These are phyloP conservation scores for Verticillium klebahnii DNA, from an alignment of 2,329 filamentous ascomycete genomes.

Conservation along the genomic window DNA sequence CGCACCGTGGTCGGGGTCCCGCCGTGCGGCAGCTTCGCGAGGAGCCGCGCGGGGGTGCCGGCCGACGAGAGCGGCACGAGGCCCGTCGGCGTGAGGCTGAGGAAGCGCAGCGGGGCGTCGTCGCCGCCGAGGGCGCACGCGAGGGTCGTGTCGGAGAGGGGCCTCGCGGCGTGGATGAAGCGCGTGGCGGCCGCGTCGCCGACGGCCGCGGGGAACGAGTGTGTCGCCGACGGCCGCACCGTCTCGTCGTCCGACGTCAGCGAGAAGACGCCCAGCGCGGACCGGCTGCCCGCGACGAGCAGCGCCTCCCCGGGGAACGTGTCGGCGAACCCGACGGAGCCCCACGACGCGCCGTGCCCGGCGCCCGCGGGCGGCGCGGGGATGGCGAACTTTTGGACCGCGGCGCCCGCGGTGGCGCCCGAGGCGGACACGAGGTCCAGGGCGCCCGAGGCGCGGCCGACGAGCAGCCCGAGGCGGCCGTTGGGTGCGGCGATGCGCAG, in stretches of 20 bases:
- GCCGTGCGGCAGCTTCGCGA: constrained; percentile 19
- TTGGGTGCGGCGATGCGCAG: constrained; percentile 36
- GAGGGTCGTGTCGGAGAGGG: constrained; percentile 38
- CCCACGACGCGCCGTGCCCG: constrained; percentile 21
- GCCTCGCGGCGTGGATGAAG: constrained; percentile 33
- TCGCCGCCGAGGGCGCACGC: constrained; percentile 39
- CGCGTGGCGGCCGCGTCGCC: constrained; percentile 8
- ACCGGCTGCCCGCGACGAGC: constrained; percentile 11
- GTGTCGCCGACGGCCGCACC: constrained; percentile 3
- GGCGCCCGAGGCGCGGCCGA: constrained; percentile 46
- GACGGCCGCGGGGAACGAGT: background rate
- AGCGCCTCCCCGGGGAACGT: constrained; percentile 6
- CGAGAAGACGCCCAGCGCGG: constrained; percentile 12
- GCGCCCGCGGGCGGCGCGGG: constrained; percentile 21
- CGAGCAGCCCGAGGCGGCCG: constrained; percentile 29
- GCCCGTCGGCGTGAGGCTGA: constrained; percentile 41
- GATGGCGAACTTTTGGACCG: constrained; percentile 16
- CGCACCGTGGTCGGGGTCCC: constrained; percentile 31
- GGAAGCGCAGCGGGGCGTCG: constrained; percentile 37
- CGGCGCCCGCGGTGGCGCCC: constrained; percentile 22
- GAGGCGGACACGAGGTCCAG: constrained; percentile 38
- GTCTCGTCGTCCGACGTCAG: constrained; percentile 11
- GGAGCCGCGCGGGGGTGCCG: constrained; percentile 23
- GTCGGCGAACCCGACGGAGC: constrained; percentile 12
- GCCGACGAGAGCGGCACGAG: constrained; percentile 27